These are phyloP conservation scores for Hymenochaete sp. DNA, from an alignment of 1,284 basidiomycete species.

Conservation along the genomic window DNA sequence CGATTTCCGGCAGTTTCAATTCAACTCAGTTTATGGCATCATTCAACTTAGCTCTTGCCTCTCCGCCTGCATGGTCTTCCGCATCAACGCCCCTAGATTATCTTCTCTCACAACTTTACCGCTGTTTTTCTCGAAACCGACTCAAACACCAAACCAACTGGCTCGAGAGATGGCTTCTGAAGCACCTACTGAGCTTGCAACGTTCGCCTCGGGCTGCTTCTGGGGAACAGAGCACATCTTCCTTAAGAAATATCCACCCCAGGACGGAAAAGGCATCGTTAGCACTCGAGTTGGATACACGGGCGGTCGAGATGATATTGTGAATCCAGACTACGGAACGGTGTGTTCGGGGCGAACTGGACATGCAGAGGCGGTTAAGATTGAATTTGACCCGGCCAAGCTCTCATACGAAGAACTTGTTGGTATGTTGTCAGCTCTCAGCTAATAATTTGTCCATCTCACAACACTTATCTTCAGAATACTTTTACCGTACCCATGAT, in stretches of 20 bases:
- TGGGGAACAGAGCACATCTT: constrained; percentile 89
- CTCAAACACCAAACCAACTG: constrained; percentile 1
- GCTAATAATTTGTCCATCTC: neutral
- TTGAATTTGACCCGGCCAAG: constrained; percentile 77
- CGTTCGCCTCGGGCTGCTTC: constrained; percentile 62
- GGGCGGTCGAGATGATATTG: constrained; percentile 53
- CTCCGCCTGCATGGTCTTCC: too few species aligned
- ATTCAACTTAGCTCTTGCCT: too few species aligned
- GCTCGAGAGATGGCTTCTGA: constrained; percentile 6
- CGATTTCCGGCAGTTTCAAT: too few species aligned
- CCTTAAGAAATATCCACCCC: constrained; percentile 67
- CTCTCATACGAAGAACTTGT: constrained; percentile 80
- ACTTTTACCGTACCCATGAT: constrained; percentile 93
- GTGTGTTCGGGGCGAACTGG: constrained; percentile 80
- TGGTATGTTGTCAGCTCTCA: constrained; percentile 34
- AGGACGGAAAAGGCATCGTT: constrained; percentile 39
- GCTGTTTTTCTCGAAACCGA: too few species aligned
- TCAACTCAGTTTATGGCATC: too few species aligned
- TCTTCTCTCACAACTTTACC: too few species aligned
- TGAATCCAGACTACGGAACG: constrained; percentile 58
- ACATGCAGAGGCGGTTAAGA: constrained; percentile 84
- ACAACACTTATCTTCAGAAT: constrained; percentile 45
- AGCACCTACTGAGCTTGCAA: constrained; percentile 48
- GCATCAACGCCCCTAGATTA: too few species aligned
- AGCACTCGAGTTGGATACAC: constrained; percentile 77